Evolutionary conservation across 192 early-diverging fungal genomes (phyloP), one percentile per base, ranked within the genome.

Genomic region (Fimicolochytrium jonesii): DNA sequence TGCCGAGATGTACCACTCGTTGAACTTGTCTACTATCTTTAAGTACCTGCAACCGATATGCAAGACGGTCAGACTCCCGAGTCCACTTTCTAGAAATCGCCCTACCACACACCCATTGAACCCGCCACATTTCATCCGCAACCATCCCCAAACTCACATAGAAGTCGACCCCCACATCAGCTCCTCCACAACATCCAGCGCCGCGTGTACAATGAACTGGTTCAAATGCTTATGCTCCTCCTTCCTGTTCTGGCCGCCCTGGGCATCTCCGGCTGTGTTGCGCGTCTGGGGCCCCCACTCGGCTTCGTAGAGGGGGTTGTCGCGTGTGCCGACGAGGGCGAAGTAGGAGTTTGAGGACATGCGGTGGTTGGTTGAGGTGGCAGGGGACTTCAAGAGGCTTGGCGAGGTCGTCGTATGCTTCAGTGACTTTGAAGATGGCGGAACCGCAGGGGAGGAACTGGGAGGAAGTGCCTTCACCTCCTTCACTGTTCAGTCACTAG

Each of bases 171-270:
- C 87, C 86, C 93, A 95, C 74, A 90, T 87, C 26, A 91, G 72
- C 67, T 99, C 97, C 59, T 99, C 95, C 17, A 99, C 92, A 35
- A 96, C 80, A 75, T 99, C 97, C 50, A 99, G 81, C 18, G 95
- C 93, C 7, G 95, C 88, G 67, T 99, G 97, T 10, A 92, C 86
- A 43, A 98, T 90, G 63, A 99, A 99, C 66, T 99, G 97, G 66
- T 93, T 94, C 52, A 99, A 69, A 73, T 97, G 90, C 45, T 81
- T 73, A 58, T 87, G 77, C 64, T 95, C 93, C 63, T 93, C 83
- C 80, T 86, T 83, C 76, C 82, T 75, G 20, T n/a, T 59, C 29
- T 64, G 32, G 20, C 50, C 69, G 31, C 45, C 71, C 17, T 61
- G 54, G 18, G 22, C 53, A 17, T 17, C 48, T 30, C 9, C 23